phyloP scores from a whole-genome alignment of 352 stramenopile genomes.

The Phytopythium mirpurense region DNA sequence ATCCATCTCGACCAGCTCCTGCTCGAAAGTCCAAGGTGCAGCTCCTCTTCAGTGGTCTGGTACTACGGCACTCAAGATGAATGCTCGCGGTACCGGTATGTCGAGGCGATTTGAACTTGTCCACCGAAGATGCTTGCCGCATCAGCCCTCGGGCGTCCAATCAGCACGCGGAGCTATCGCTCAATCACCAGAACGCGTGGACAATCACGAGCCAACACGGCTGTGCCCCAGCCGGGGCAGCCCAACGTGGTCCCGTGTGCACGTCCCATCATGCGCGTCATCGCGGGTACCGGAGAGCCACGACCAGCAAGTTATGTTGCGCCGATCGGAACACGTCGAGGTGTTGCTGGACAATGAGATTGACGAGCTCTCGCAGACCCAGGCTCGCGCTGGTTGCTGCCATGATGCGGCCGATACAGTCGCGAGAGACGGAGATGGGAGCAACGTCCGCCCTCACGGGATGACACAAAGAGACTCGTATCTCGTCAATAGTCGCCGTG shows the following conservation, averaged over 20 bases:
- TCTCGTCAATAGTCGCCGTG: neutral
- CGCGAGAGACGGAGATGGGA: neutral
- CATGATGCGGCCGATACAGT: neutral
- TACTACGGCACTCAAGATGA: too few species aligned
- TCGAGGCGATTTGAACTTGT: too few species aligned
- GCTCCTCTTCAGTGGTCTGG: too few species aligned
- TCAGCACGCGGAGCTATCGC: neutral
- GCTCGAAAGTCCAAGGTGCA: too few species aligned
- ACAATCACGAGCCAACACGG: neutral
- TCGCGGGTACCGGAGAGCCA: conserved; percentile 8
- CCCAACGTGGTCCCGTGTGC: neutral
- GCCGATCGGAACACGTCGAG: conserved; percentile 31
- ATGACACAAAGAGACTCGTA: neutral
- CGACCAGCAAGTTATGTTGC: conserved; percentile 22
- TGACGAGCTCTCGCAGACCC: conserved; percentile 14
- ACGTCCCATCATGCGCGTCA: neutral
- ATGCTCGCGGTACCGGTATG: too few species aligned
- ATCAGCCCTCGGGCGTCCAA: neutral
- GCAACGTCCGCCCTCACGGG: neutral
- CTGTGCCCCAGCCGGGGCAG: neutral
- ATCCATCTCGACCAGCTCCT: too few species aligned
- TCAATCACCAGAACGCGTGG: neutral
- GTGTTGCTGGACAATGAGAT: conserved; percentile 17
- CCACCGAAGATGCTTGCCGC: neutral
- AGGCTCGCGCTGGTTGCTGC: neutral